phyloP scores from a whole-genome alignment of 805 yeast genomes.

The Alloascoidea hylecoeti region DNA sequence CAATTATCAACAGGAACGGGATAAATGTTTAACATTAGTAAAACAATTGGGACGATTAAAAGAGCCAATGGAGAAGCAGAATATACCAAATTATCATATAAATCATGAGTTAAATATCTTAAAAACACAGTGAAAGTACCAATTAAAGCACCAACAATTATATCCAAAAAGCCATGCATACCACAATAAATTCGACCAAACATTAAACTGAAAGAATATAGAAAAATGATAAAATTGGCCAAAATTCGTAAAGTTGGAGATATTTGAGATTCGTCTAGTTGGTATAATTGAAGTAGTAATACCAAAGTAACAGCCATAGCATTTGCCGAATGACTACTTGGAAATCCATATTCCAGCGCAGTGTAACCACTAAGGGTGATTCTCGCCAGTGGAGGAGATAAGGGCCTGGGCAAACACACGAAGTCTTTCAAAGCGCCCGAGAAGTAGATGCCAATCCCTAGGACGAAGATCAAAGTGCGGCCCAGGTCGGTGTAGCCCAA shows the following conservation, averaged over 20 bases:
- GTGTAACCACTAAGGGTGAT: slow-evolving; percentile 88
- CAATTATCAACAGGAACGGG: slow-evolving; percentile 85
- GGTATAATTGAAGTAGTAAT: no score
- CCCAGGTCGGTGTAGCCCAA: slow-evolving; percentile 45
- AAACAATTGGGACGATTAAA: slow-evolving; percentile 20
- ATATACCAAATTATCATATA: slow-evolving; percentile 7
- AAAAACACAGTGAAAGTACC: slow-evolving; percentile 28
- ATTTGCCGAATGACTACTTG: slow-evolving; percentile 88
- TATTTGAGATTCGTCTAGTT: neutral
- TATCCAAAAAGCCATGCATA: slow-evolving; percentile 89
- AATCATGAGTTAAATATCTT: slow-evolving; percentile 12
- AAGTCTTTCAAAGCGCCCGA: slow-evolving; percentile 74
- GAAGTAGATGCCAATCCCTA: slow-evolving; percentile 40
- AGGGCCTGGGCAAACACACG: slow-evolving; percentile 83
- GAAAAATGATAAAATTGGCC: slow-evolving; percentile 5
- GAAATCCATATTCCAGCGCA: slow-evolving; percentile 88
- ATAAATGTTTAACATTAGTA: slow-evolving; percentile 48
- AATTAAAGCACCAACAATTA: slow-evolving; percentile 45
- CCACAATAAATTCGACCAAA: slow-evolving; percentile 88
- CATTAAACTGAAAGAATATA: slow-evolving; percentile 53
- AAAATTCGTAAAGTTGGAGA: slow-evolving; percentile 3
- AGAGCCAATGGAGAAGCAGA: slow-evolving; percentile 21
- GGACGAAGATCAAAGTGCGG: slow-evolving; percentile 39
- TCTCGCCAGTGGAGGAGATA: slow-evolving; percentile 82
- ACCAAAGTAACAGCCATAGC: slow-evolving; percentile 71